Evolutionary conservation across 192 early-diverging fungal genomes (phyloP), one percentile per base, ranked within the genome.

Genomic region (Dissophora ornata): DNA sequence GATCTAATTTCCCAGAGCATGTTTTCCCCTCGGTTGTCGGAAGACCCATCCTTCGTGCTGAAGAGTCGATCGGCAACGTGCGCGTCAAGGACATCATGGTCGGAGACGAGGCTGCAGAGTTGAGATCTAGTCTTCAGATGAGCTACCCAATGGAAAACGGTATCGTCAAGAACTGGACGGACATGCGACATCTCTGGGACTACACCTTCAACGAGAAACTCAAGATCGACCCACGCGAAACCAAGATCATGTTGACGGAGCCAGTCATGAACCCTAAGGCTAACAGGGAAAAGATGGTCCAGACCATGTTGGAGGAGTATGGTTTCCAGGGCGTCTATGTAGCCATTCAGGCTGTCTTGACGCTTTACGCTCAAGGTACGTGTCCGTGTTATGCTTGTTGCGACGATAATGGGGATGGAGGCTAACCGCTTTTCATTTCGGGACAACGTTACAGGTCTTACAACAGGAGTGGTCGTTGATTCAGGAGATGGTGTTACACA

Each of bases 111-210:
- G 98, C 98, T 19, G 92, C 96, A 12, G 90, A 88, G 25, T 65
- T 95, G 22, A 89, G 98, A 7, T 86, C 89, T 25, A 91, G 92
- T 62, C 88, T 99, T 13, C 91, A 98, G 75, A 96, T 99, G 91
- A 89, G 90, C 34, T 99, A 99, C 77, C 98, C 98, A 16, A 96
- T 99, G 92, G 96, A 98, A 79, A 98, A 99, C 84, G 98, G 98
- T 10, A 94, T 99, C 53, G 90, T 99, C 48, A 83, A 89, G 65
- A 95, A 97, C 86, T 99, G 97, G 97, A 96, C 97, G 46, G 96
- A 99, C 69, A 95, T 95, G 93, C 83, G 89, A 66, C 93, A 97
- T 56, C 88, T 99, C 45, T 99, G 98, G 98, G 91, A 98, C 82
- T 98, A 99, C 63, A 98, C 97, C 19, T 98, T 98, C 75, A 86